Conservation (phyloP, 2,329 filamentous ascomycete genomes). For the Sporothrix humicola region DNA sequence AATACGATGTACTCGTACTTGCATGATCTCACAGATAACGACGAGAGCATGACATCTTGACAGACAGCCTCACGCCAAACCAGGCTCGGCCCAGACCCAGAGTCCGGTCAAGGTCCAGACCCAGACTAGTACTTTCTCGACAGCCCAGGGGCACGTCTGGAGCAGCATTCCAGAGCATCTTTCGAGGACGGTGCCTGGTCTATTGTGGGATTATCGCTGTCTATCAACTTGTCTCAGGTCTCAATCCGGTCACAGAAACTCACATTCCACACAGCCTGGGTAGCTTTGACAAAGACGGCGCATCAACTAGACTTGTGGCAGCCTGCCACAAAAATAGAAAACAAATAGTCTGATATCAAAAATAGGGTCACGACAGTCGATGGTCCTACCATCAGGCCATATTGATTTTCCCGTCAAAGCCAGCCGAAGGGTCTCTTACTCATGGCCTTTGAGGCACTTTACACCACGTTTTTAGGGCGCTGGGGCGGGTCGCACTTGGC, state of each 20-base stretch:
- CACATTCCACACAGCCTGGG: background rate
- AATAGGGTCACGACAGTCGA: background rate
- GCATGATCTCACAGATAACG: background rate
- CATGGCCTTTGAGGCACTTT: background rate
- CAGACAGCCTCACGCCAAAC: background rate
- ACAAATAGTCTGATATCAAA: background rate
- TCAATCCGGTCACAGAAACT: background rate
- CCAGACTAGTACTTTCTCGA: background rate
- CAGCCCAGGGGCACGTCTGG: background rate
- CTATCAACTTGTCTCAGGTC: constrained; percentile 6
- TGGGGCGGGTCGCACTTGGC: constrained; percentile 4
- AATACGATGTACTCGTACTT: background rate
- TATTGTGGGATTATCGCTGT: background rate
- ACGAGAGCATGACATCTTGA: background rate
- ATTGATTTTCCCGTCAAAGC: background rate
- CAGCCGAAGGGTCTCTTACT: background rate
- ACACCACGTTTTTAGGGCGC: background rate
- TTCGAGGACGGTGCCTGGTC: background rate
- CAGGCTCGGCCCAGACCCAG: background rate
- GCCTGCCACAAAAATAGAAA: background rate
- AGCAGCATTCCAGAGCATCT: background rate
- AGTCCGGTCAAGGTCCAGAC: background rate
- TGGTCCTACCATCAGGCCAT: background rate
- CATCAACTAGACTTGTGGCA: background rate
- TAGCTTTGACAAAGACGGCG: too few species aligned